A percentile compares a stretch with the other conserved stretches of the same genome.
Evolutionary conservation across 495 filamentous ascomycete species (phyloP).

Genomic region (Penicillium verhagenii): DNA sequence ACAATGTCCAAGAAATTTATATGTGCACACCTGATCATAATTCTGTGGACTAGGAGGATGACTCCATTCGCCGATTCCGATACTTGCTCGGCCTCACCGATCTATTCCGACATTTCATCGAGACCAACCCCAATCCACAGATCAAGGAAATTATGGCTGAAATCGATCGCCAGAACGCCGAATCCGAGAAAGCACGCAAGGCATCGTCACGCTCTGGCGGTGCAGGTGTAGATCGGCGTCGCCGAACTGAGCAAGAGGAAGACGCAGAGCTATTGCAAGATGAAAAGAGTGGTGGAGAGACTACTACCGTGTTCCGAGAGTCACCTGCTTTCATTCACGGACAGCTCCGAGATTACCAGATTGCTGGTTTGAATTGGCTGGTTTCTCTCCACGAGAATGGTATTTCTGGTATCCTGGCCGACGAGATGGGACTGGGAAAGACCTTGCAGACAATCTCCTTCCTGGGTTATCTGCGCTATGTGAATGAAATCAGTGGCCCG

Average conservation of each 20-base stretch:
- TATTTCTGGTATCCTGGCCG: slow-evolving; percentile 95
- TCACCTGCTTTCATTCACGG: slow-evolving; percentile 86
- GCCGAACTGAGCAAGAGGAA: slow-evolving; percentile 95
- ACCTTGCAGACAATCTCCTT: slow-evolving; percentile 91
- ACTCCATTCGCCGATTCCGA: slow-evolving; percentile 90
- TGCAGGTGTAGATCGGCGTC: slow-evolving; percentile 74
- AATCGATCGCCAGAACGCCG: slow-evolving; percentile 88
- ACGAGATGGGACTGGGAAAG: slow-evolving; percentile 97
- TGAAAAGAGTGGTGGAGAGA: slow-evolving; percentile 81
- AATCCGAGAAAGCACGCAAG: slow-evolving; percentile 68
- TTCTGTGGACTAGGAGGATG: slow-evolving; percentile 69
- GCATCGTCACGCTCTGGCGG: slow-evolving; percentile 76
- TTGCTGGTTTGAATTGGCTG: slow-evolving; percentile 96
- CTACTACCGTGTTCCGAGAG: slow-evolving; percentile 86
- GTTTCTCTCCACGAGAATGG: slow-evolving; percentile 97
- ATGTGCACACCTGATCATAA: slow-evolving; percentile 1
- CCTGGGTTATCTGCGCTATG: slow-evolving; percentile 87
- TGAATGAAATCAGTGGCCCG: slow-evolving; percentile 85
- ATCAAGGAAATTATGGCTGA: slow-evolving; percentile 90
- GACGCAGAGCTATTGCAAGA: slow-evolving; percentile 93
- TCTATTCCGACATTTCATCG: slow-evolving; percentile 98
- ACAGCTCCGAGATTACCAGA: slow-evolving; percentile 92
- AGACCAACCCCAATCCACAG: slow-evolving; percentile 88
- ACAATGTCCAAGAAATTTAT: background rate
- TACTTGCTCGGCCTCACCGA: slow-evolving; percentile 96